Base-by-base conservation (phyloP, 768 basidiomycete species). In the Leccinum fibrillosum region DNA sequence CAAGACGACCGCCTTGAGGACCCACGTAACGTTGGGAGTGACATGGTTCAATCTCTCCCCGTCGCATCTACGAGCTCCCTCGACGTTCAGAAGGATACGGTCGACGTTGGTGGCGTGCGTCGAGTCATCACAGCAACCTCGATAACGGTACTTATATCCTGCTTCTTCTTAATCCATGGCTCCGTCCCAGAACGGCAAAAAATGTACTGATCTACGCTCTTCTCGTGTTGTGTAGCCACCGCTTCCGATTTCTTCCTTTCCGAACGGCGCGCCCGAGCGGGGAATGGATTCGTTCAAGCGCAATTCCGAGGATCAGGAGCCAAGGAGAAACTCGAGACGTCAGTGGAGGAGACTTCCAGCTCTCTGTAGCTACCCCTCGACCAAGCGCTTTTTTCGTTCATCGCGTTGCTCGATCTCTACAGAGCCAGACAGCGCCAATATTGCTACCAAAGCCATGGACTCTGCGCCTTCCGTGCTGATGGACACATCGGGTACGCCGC, bases 91-190 rank as follows among this genome's bases (percentile, higher is more conserved):
- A 59, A 51, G 56, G 66, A 62, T 48, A 53, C 50, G 54, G 55
- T 58, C 56, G 58, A 62, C 52, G 21, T 48, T 52, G 53, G 58
- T 59, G 68, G 62, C 62, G 64, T 51, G 55, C 52, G 52, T 64
- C 65, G 66, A 62, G 69, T 71, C 50, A 57, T 49, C 60, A 60
- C 55, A 55, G 62, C 64, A 69, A 69, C 61, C 56, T 63, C 68
- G 62, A 64, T 64, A 68, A 66, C 68, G 70, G 70, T 71, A 70
- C 64, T 57, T 61, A 61, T 57, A 61, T 62, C 60, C 53, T 49
- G 39, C 59, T 66, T 61, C 61, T 59, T 48, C 42, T 44, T 19
- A 44, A 23, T 62, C 30, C 55, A 52, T 53, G 52, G 34, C 51
- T 45, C 54, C 57, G 42, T 59, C 54, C 52, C 45, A 44, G 54